Evolutionary conservation across 345 rosid genomes (phyloP).

Genomic region (Lepidium africanum): DNA sequence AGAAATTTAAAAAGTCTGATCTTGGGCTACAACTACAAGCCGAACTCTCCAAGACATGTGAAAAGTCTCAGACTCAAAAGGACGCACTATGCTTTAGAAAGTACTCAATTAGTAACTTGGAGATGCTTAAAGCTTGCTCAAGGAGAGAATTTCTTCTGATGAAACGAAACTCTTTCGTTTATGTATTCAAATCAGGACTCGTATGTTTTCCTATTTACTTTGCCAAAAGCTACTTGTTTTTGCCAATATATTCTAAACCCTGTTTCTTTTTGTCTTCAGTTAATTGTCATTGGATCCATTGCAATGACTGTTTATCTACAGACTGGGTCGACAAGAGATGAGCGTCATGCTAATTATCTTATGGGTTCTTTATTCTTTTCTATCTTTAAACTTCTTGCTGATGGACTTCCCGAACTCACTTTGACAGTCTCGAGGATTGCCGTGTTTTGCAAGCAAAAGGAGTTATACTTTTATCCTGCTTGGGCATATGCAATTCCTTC

Average conservation of each 20-base stretch:
- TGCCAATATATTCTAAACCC: background rate
- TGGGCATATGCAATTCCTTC: conserved; percentile 54
- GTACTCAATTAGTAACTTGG: conserved; percentile 34
- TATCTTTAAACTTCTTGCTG: conserved; percentile 31
- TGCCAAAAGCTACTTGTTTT: background rate
- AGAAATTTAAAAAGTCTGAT: conserved; percentile 25
- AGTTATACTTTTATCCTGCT: conserved; percentile 34
- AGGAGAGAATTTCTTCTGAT: conserved; percentile 43
- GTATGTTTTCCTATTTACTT: background rate
- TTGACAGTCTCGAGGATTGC: conserved; percentile 37
- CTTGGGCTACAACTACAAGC: conserved; percentile 25
- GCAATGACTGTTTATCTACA: conserved; percentile 35
- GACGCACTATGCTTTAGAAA: conserved; percentile 26
- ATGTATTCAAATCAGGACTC: conserved; percentile 35
- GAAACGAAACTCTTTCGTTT: conserved; percentile 38
- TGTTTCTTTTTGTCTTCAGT: conserved; percentile 2
- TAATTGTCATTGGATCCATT: conserved; percentile 25
- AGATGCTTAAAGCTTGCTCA: conserved; percentile 38
- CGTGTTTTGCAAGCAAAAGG: conserved; percentile 40
- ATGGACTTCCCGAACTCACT: conserved; percentile 45
- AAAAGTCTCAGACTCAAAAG: conserved; percentile 16
- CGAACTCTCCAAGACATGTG: conserved; percentile 24
- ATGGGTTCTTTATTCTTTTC: conserved; percentile 34
- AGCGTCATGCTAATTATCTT: conserved; percentile 30
- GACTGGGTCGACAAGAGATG: conserved; percentile 25